Conservation (phyloP, 106 monocot genomes). For the Platanthera guangdongensis region DNA sequence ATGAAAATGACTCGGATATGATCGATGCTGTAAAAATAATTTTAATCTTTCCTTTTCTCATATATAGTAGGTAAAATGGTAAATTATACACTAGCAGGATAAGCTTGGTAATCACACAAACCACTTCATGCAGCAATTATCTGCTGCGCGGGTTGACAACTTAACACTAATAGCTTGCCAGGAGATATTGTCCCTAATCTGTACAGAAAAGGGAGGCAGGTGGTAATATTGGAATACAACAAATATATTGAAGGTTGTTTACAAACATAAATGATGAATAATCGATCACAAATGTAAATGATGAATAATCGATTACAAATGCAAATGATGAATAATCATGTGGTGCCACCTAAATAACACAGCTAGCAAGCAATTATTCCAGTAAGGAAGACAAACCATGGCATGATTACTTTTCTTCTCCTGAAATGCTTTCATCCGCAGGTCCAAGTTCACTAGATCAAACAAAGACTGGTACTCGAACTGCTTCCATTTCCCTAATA, state of each 20-base stretch:
- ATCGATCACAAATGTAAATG: neutral
- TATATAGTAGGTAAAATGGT: neutral
- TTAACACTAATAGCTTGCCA: slow-evolving; percentile 82
- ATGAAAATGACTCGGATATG: too few species aligned
- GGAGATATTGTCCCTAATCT: slow-evolving; percentile 74
- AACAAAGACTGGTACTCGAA: slow-evolving; percentile 44
- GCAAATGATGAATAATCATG: neutral
- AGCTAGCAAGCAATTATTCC: neutral
- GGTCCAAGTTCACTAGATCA: slow-evolving; percentile 56
- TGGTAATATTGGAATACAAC: neutral
- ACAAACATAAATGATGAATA: too few species aligned
- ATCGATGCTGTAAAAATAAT: too few species aligned
- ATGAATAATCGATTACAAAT: neutral
- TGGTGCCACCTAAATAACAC: neutral
- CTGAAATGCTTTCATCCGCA: slow-evolving; percentile 34
- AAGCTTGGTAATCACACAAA: slow-evolving; percentile 12
- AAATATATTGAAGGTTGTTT: neutral
- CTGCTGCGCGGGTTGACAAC: slow-evolving; percentile 36
- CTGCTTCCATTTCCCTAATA: slow-evolving; percentile 39
- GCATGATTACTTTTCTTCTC: slow-evolving; percentile 20
- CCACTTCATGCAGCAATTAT: slow-evolving; percentile 58
- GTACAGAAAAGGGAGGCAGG: neutral
- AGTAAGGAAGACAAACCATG: slow-evolving; percentile 20
- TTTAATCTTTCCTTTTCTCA: neutral
- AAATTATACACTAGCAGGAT: neutral